A percentile compares a stretch with the other conserved stretches of the same genome.
phyloP scores from a whole-genome alignment of 768 basidiomycete genomes.

The Multifurca ochricompacta region DNA sequence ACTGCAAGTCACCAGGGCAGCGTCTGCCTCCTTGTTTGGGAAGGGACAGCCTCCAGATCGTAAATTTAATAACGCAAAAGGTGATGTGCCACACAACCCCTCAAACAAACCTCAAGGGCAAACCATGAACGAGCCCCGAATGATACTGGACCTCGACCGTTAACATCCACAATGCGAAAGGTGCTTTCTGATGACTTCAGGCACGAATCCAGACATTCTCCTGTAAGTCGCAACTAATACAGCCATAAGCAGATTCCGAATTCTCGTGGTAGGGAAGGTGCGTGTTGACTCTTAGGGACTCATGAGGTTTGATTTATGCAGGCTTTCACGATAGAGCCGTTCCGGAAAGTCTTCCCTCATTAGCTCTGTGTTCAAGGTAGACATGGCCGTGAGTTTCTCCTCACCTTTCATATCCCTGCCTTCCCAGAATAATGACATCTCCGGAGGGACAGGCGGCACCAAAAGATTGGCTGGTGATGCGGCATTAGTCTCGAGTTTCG shows the following conservation, averaged over 20 bases:
- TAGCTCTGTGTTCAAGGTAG: background rate
- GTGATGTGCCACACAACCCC: background rate
- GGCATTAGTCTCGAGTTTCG: background rate
- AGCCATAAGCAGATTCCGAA: background rate
- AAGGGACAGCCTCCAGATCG: background rate
- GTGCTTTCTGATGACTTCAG: background rate
- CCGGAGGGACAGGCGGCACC: background rate
- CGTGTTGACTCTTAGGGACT: background rate
- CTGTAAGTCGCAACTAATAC: background rate
- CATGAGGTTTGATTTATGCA: background rate
- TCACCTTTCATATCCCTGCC: background rate
- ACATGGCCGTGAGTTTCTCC: background rate
- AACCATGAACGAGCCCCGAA: background rate
- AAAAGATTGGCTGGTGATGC: no score
- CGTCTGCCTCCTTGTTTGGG: background rate
- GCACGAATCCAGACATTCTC: background rate
- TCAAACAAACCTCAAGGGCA: background rate
- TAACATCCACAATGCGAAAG: background rate
- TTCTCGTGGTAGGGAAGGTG: constrained; percentile 3
- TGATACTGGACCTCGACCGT: background rate
- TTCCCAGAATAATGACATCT: background rate
- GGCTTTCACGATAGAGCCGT: background rate
- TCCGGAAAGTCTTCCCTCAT: constrained; percentile 9
- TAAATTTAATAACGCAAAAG: background rate
- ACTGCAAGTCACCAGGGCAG: background rate